Percentiles rank a stretch among this genome's conserved stretches.
Conservation (phyloP, 1,284 basidiomycete genomes). For the Cerrena zonata region DNA sequence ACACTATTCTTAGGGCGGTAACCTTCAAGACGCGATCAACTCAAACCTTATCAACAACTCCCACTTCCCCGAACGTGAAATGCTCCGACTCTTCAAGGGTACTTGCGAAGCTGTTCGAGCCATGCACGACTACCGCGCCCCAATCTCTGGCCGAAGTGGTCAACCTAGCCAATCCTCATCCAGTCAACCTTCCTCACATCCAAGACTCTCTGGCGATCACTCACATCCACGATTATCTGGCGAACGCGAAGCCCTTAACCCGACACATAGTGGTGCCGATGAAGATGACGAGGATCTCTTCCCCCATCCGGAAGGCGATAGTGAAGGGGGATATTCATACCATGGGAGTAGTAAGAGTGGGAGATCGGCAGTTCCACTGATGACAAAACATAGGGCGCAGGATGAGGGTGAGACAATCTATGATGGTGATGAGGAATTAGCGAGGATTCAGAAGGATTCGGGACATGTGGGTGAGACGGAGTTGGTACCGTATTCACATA, state of each 20-base stretch:
- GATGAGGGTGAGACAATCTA: constrained; percentile 62
- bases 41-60: constrained; percentile 78
- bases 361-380: constrained; percentile 35
- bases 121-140: constrained; percentile 81
- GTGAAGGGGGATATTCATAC: constrained; percentile 67
- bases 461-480: constrained; percentile 40
- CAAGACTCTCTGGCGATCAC: background rate
- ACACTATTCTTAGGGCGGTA: constrained; percentile 57
- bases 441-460: constrained; percentile 27
- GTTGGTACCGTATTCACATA: constrained; percentile 87
- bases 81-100: constrained; percentile 86
- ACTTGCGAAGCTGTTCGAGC: constrained; percentile 89
- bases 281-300: constrained; percentile 54
- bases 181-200: constrained; percentile 11
- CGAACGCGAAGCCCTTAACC: constrained; percentile 7
- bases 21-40: constrained; percentile 93
- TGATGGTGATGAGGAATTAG: constrained; percentile 69
- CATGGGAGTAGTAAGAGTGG: constrained; percentile 35
- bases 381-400: constrained; percentile 38
- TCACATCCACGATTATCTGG: constrained; percentile 13
- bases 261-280: constrained; percentile 12
- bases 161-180: constrained; percentile 20
- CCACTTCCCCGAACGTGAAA: constrained; percentile 81
- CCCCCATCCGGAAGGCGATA: constrained; percentile 66
- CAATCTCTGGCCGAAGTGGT: constrained; percentile 17